phyloP scores from a whole-genome alignment of 768 basidiomycete genomes.

The Tulasnella sp. region DNA sequence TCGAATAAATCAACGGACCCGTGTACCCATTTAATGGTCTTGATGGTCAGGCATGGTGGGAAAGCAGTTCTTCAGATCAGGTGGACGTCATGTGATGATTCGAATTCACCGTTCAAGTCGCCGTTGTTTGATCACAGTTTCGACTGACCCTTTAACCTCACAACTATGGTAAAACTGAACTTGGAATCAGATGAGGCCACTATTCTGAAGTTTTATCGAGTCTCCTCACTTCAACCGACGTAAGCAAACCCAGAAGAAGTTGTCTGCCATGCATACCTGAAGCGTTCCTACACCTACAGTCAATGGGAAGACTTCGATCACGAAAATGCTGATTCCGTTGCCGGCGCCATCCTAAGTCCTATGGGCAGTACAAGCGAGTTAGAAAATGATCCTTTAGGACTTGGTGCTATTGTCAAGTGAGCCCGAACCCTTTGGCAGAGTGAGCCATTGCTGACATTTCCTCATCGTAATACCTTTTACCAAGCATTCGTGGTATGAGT shows the following conservation, averaged over 20 bases:
- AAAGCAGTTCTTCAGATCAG: no score
- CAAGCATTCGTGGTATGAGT: conserved; percentile 46
- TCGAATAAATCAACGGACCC: no score
- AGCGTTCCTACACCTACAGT: conserved; percentile 30
- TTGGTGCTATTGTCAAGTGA: conserved; percentile 32
- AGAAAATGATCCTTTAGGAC: conserved; percentile 64
- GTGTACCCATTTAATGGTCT: no score
- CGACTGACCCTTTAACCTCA: no score
- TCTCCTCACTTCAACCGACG: conserved; percentile 66
- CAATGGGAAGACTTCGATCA: conserved; percentile 87
- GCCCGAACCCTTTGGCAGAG: conserved; percentile 15
- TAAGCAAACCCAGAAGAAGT: conserved; percentile 26
- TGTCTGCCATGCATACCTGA: neutral
- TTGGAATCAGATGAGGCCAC: conserved; percentile 67
- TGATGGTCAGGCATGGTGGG: no score
- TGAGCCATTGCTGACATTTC: neutral
- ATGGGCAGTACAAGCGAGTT: conserved; percentile 33
- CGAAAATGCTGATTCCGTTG: conserved; percentile 64
- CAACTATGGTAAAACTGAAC: no score
- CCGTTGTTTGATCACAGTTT: no score
- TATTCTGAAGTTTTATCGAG: conserved; percentile 76
- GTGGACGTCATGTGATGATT: no score
- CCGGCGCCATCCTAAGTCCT: conserved; percentile 49
- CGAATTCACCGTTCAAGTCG: no score
- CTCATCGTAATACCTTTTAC: neutral